Evolutionary conservation across 108 stramenopile species (phyloP).

Genomic region (Cyclotella cryptica): DNA sequence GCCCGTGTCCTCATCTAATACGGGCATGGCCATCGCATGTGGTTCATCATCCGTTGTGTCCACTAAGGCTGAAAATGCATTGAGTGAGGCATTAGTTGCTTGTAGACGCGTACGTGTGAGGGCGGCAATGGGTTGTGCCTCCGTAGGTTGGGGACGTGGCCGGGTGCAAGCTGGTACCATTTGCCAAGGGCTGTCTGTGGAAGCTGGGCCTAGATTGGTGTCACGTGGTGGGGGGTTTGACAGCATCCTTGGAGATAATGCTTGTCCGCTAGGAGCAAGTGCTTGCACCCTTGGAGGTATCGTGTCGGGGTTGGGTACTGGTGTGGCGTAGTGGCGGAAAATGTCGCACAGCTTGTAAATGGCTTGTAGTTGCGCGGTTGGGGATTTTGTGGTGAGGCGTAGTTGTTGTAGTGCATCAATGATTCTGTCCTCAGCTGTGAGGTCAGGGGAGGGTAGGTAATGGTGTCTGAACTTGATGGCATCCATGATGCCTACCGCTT

Average conservation of each 20-base stretch:
- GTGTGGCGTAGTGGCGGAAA: neutral
- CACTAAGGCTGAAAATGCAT: no score
- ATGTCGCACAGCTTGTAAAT: neutral
- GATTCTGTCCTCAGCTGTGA: neutral
- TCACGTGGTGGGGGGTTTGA: neutral
- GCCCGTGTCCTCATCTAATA: neutral
- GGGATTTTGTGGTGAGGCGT: neutral
- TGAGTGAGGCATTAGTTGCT: neutral
- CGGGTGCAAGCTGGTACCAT: no score
- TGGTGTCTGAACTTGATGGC: conserved; percentile 5
- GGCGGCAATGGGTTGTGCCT: no score
- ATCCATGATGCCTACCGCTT: neutral
- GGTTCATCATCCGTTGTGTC: no score
- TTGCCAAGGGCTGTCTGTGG: no score
- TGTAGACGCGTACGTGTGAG: no score
- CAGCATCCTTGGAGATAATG: neutral
- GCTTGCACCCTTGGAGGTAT: neutral
- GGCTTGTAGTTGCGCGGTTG: neutral
- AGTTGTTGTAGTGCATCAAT: neutral
- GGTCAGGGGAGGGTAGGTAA: neutral
- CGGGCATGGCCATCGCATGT: neutral
- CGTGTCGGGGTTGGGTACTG: neutral
- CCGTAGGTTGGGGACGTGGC: no score
- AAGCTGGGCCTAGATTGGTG: neutral
- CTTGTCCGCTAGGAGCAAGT: no score